These are phyloP conservation scores for Suillus spraguei DNA, from an alignment of 768 basidiomycete genomes.

Conservation along the genomic window DNA sequence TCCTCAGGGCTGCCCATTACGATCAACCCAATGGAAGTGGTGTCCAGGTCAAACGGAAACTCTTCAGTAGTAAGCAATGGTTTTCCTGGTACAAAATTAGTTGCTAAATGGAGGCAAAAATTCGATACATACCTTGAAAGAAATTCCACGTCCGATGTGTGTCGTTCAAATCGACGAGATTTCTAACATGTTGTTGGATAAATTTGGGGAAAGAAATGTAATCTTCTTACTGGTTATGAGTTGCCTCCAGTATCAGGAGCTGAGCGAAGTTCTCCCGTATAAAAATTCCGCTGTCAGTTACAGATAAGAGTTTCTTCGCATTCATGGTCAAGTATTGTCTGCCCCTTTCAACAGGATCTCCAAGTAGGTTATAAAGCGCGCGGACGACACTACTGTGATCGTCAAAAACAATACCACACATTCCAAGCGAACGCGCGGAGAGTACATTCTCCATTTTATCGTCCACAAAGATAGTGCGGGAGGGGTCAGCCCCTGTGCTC, in stretches of 20 bases:
- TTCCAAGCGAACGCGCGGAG: constrained; percentile 57
- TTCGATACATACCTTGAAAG: constrained; percentile 42
- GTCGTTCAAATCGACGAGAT: constrained; percentile 42
- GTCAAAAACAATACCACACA: constrained; percentile 57
- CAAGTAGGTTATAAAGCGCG: constrained; percentile 47
- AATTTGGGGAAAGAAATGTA: constrained; percentile 5
- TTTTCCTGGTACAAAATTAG: constrained; percentile 29
- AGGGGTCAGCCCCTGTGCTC: constrained; percentile 49
- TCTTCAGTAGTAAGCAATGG: constrained; percentile 46
- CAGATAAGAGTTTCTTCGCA: constrained; percentile 44
- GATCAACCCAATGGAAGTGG: constrained; percentile 55
- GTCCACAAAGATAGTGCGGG: constrained; percentile 55
- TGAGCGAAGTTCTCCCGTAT: constrained; percentile 60
- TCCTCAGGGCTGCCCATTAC: constrained; percentile 37
- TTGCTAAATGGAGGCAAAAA: not conserved
- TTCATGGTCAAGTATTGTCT: constrained; percentile 41
- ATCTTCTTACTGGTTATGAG: constrained; percentile 41
- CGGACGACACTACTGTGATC: constrained; percentile 42
- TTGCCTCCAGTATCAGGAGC: constrained; percentile 57
- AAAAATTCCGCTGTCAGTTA: constrained; percentile 43
- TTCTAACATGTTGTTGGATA: constrained; percentile 28
- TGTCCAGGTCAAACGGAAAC: constrained; percentile 60
- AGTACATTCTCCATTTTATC: constrained; percentile 63
- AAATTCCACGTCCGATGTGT: constrained; percentile 55
- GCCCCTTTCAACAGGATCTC: constrained; percentile 49